phyloP scores from a whole-genome alignment of 2,329 filamentous ascomycete species.

The Stagonosporopsis cucurbitacearum region DNA sequence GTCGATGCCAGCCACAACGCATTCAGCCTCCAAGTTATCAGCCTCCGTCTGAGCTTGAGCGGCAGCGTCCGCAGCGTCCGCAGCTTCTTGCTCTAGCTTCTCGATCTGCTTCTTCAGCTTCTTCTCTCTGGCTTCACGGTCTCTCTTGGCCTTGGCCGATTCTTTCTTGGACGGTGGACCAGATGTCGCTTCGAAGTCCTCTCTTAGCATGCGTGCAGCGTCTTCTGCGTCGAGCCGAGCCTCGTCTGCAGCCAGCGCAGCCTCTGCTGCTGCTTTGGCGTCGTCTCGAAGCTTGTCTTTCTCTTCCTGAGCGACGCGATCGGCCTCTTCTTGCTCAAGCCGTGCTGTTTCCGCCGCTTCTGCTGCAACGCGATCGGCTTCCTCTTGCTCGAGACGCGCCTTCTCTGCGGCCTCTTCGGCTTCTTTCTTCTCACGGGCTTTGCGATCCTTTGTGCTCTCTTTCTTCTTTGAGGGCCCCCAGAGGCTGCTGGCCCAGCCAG shows the following conservation, averaged over 20 bases:
- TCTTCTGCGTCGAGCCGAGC: slow-evolving; percentile 14
- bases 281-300: slow-evolving; percentile 41
- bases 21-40: slow-evolving; percentile 40
- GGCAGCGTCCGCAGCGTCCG: slow-evolving; percentile 45
- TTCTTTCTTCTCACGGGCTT: slow-evolving; percentile 42
- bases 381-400: slow-evolving; percentile 19
- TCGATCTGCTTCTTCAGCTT: slow-evolving; percentile 38
- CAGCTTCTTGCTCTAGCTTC: slow-evolving; percentile 36
- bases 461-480: slow-evolving; percentile 48
- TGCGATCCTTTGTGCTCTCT: slow-evolving; percentile 41
- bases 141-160: slow-evolving; percentile 36
- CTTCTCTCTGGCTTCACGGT: slow-evolving; percentile 38
- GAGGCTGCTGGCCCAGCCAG: slow-evolving; percentile 29
- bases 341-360: slow-evolving; percentile 31
- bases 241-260: slow-evolving; percentile 32
- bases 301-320: slow-evolving; percentile 27
- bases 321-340: slow-evolving; percentile 27
- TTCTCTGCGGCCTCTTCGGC: slow-evolving; percentile 24
- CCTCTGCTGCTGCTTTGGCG: slow-evolving; percentile 24
- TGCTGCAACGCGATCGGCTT: slow-evolving; percentile 18
- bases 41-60: slow-evolving; percentile 41
- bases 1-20: slow-evolving; percentile 46
- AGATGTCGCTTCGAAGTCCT: slow-evolving; percentile 24
- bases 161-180: slow-evolving; percentile 44
- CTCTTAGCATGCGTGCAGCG: slow-evolving; percentile 25